Conservation (phyloP, 2,329 filamentous ascomycete genomes). For the Nectriaceae sp. region DNA sequence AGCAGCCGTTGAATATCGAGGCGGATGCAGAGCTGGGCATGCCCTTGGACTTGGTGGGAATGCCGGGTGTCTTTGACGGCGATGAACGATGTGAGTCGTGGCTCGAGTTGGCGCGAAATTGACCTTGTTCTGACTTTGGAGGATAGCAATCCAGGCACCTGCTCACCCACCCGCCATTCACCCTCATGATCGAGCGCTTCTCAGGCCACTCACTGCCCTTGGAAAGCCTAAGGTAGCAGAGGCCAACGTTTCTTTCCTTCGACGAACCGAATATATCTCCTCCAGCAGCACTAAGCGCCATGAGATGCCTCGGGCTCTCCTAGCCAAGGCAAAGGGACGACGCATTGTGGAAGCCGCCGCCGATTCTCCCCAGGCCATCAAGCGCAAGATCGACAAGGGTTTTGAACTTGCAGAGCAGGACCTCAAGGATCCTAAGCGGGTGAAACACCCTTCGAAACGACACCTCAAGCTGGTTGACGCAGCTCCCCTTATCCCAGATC, state of each 20-base stretch:
- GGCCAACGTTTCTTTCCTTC: conserved; percentile 86
- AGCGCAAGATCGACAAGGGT: conserved; percentile 65
- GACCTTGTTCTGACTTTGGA: conserved; percentile 10
- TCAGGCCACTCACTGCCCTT: conserved; percentile 80
- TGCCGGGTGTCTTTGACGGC: conserved; percentile 92
- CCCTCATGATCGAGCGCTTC: conserved; percentile 79
- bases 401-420: conserved; percentile 57
- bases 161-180: conserved; percentile 72
- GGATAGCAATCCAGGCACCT: conserved; percentile 77
- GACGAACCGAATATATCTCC: conserved; percentile 93
- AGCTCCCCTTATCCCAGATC: conserved; percentile 64
- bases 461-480: conserved; percentile 60
- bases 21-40: conserved; percentile 97
- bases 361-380: conserved; percentile 67
- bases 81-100: conserved; percentile 78
- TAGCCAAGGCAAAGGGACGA: conserved; percentile 34
- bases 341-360: conserved; percentile 60
- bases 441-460: conserved; percentile 61
- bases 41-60: conserved; percentile 92
- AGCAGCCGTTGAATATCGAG: conserved; percentile 95
- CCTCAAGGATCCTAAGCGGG: conserved; percentile 53
- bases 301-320: conserved; percentile 41
- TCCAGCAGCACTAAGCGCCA: conserved; percentile 54
- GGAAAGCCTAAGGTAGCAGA: conserved; percentile 80
- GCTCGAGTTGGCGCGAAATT: neutral